A percentile compares a stretch with the other conserved stretches of the same genome.
Conservation (phyloP, 2,329 filamentous ascomycete genomes). For the Thelonectria rubi region DNA sequence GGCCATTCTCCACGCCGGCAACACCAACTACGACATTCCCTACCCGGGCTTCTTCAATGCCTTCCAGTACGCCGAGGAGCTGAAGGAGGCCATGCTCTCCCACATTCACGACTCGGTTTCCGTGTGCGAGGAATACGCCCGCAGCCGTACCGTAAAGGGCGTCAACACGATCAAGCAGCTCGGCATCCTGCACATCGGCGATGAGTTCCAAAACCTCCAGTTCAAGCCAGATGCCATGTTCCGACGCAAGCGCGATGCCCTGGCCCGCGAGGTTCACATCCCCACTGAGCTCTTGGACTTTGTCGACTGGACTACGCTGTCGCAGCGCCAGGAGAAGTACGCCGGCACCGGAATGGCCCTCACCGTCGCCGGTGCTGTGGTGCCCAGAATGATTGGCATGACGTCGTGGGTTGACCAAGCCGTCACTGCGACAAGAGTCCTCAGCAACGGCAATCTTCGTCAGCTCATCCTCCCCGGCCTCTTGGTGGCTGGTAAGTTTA, state of each 20-base stretch:
- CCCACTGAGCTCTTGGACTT: slow-evolving; percentile 93
- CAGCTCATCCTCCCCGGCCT: slow-evolving; percentile 83
- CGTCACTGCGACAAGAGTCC: slow-evolving; percentile 79
- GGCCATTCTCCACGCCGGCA: slow-evolving; percentile 81
- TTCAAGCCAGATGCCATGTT: slow-evolving; percentile 97
- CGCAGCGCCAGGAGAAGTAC: slow-evolving; percentile 93
- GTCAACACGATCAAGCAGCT: slow-evolving; percentile 90
- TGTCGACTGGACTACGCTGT: slow-evolving; percentile 82
- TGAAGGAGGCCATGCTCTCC: slow-evolving; percentile 91
- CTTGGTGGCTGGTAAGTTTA: slow-evolving; percentile 76
- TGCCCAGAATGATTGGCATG: slow-evolving; percentile 82
- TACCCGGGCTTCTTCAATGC: slow-evolving; percentile 88
- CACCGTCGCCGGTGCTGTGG: slow-evolving; percentile 87
- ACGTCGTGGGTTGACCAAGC: slow-evolving; percentile 91
- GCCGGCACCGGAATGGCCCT: slow-evolving; percentile 94
- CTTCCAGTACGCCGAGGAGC: slow-evolving; percentile 91
- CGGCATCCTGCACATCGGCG: slow-evolving; percentile 86
- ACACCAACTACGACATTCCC: slow-evolving; percentile 79
- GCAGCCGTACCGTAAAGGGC: slow-evolving; percentile 77
- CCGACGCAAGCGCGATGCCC: slow-evolving; percentile 78
- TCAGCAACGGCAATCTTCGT: slow-evolving; percentile 83
- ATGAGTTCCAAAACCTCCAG: slow-evolving; percentile 84
- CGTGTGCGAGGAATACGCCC: slow-evolving; percentile 86
- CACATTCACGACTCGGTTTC: slow-evolving; percentile 83
- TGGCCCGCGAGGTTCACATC: slow-evolving; percentile 86